Evolutionary conservation across 2,329 filamentous ascomycete species (phyloP), one percentile per base, ranked within the genome.

Genomic region (Lecanosticta acicola): DNA sequence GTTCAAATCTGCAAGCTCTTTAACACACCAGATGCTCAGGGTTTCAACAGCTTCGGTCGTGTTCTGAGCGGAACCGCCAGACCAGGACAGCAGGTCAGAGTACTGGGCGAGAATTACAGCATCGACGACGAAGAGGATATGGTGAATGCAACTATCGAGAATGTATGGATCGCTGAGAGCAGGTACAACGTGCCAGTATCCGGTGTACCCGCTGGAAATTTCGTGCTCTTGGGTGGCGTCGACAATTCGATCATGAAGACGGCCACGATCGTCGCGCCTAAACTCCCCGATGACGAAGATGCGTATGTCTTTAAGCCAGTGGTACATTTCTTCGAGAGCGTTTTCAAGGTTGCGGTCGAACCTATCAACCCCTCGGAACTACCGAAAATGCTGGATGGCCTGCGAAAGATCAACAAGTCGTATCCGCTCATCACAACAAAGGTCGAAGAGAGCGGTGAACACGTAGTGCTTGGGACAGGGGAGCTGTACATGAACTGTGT

Each of bases 401-500:
- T 98, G 39, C 83, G 93, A 41, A 96, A 95, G 64, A 85, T 98
- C 69, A 95, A 96, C 75, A 98, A 98, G 69, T 94, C 87, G 59
- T 98, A 97, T 59, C 93, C 93, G 21, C 77, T 98, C 19, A 87
- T 97, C 58, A 87, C 86, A 10, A 98, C 93, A 3, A 97, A 97
- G 67, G 93, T 98, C 3, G 93, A 98, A 66, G 93, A 98, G 69
- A 96, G 89, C 1, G 93, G 93, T 41, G 93, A 98, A 68, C 93
- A 98, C 64, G 84, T 98, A 55, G 78, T 98, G 38, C 79, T 98
- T 3, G 93, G 93, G 18, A 98, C 93, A 0, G 93, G 93, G 49
- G 93, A 98, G 67, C 75, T 98, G n/a, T 98, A 98, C 72, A 97
- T 98, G 90, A 93, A 98, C 66, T 98, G 93, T 61, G 91, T 98